Percentiles rank a stretch among this genome's conserved stretches.
Conservation (phyloP, 805 yeast genomes). For the Starmerella floris region DNA sequence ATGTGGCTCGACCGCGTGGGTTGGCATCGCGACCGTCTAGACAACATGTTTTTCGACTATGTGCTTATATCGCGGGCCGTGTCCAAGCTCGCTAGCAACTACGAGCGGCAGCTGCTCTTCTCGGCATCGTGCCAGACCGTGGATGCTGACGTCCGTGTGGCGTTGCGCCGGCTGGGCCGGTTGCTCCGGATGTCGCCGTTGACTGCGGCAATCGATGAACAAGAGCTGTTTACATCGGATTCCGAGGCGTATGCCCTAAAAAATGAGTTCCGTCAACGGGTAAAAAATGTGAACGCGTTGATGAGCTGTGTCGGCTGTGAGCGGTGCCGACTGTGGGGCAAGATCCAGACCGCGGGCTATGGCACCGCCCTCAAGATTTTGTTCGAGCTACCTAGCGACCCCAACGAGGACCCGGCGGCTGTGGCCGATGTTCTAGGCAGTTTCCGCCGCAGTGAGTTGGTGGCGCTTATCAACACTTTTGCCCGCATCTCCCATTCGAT, state of each 20-base stretch:
- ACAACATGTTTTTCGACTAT: slow-evolving; percentile 84
- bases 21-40: slow-evolving; percentile 69
- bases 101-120: slow-evolving; percentile 39
- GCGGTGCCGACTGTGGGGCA: slow-evolving; percentile 96
- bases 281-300: slow-evolving; percentile 76
- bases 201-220: slow-evolving; percentile 37
- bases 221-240: slow-evolving; percentile 32
- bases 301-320: slow-evolving; percentile 99
- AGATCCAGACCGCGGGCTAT: slow-evolving; percentile 91
- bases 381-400: slow-evolving; percentile 56
- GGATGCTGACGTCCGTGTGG: slow-evolving; percentile 35
- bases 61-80: slow-evolving; percentile 75
- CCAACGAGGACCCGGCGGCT: slow-evolving; percentile 32
- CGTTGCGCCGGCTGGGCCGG: slow-evolving; percentile 32
- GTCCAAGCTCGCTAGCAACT: slow-evolving; percentile 43
- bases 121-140: slow-evolving; percentile 32
- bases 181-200: slow-evolving; percentile 22
- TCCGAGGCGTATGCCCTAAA: slow-evolving; percentile 40
- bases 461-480: slow-evolving; percentile 82
- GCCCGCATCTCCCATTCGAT: slow-evolving; percentile 82
- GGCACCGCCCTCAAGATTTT: slow-evolving; percentile 89
- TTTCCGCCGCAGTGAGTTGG: slow-evolving; percentile 67
- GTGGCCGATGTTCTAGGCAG: slow-evolving; percentile 40
- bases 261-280: slow-evolving; percentile 72
- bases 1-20: slow-evolving; percentile 87